Base-by-base conservation (phyloP, 1,284 basidiomycete species). In the Meripilus lineatus region DNA sequence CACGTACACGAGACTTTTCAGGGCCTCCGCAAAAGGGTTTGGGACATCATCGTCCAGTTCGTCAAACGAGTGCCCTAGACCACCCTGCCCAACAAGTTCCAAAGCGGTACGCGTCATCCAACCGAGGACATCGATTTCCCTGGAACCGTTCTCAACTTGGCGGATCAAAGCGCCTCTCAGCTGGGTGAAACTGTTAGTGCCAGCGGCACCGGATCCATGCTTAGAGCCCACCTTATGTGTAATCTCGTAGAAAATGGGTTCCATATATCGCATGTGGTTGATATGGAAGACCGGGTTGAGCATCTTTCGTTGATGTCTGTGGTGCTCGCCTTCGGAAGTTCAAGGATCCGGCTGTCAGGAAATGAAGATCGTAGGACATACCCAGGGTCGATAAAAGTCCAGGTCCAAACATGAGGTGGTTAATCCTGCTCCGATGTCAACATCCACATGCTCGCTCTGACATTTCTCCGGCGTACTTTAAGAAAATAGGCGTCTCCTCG, bases 11-110 rank as follows among this genome's bases (percentile, higher is more conserved):
- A 61, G 50, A 2, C 46, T 49, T 49, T 67, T 69, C 20, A 63
- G 45, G 2, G 60, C 53, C 14, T 53, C 44, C 35, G 56, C 48
- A 49, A 69, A 65, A 21, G 56, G 50, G 48, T 68, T 54, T 8
- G 36, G 34, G 10, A 26, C 49, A 22, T 58, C 50, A 6, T 56
- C 48, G 11, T 49, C 50, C 17, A 71, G 55, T 2, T 62, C 34
- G 44, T 69, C 65, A 42, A 74, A 73, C 0, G 66, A 66, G 47
- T 71, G 64, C 3, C 71, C 67, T n/a, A 69, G 49, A 2, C 65
- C 66, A 21, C 51, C 63, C 44, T 61, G 58, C 4, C 63, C 62
- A 25, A 65, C 56, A 17, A 61, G 54, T 43, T 65, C 62, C 11
- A 64, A 48, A 5, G 69, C 66, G 4, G 59, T 58, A 14, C 63